phyloP scores from a whole-genome alignment of 2,329 filamentous ascomycete species.

The Penicillium sp. region DNA sequence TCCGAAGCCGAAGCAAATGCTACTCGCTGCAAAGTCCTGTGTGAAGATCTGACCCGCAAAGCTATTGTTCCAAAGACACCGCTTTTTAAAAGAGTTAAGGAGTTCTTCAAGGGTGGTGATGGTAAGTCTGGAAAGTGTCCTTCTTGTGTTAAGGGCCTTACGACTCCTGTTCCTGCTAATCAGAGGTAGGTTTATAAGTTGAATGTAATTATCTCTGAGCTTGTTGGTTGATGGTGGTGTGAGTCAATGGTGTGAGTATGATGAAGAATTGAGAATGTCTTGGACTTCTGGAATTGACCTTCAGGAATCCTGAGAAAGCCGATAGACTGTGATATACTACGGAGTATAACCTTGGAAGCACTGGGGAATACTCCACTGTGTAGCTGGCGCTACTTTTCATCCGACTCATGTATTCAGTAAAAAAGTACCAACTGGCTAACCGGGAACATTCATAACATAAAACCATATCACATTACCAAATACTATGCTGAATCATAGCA shows the following conservation, averaged over 20 bases:
- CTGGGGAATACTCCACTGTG: too few species aligned
- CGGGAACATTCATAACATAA: not conserved
- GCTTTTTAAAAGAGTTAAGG: not conserved
- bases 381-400: not conserved
- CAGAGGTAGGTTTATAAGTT: not conserved
- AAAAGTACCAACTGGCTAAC: not conserved
- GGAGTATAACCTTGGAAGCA: too few species aligned
- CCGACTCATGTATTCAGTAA: not conserved
- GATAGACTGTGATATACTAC: too few species aligned
- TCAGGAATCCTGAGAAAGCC: too few species aligned
- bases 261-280: too few species aligned
- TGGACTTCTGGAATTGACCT: too few species aligned
- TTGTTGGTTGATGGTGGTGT: too few species aligned
- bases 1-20: not conserved
- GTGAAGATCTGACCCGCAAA: not conserved
- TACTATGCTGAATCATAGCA: conserved; percentile 47
- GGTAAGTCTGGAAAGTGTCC: not conserved
- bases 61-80: not conserved
- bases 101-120: not conserved
- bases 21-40: not conserved
- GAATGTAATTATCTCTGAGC: too few species aligned
- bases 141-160: not conserved
- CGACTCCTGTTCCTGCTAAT: not conserved
- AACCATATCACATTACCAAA: conserved; percentile 32
- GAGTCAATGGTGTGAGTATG: too few species aligned